Percentiles rank a stretch among this genome's conserved stretches.
phyloP scores from a whole-genome alignment of 257 asterid species.

The Primulina tabacum region DNA sequence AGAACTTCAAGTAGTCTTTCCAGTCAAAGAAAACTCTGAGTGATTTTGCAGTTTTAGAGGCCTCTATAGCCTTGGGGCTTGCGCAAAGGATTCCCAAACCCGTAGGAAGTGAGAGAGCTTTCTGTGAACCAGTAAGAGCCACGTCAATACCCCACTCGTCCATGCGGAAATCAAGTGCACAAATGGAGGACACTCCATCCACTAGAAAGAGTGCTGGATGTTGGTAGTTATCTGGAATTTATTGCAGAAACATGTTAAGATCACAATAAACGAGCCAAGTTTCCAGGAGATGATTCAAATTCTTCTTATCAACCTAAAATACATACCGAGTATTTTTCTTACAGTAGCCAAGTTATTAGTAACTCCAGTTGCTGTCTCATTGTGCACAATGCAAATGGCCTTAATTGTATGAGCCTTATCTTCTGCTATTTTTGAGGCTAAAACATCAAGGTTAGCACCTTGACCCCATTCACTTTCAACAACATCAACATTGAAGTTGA shows the following conservation, averaged over 20 bases:
- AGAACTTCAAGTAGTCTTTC: slow-evolving; percentile 90
- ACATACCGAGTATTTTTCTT: slow-evolving; percentile 80
- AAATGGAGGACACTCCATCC: slow-evolving; percentile 96
- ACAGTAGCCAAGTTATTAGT: slow-evolving; percentile 95
- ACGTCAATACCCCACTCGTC: slow-evolving; percentile 99
- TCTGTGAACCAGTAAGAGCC: slow-evolving; percentile 95
- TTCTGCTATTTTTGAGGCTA: slow-evolving; percentile 76
- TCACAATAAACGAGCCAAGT: neutral
- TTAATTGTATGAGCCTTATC: slow-evolving; percentile 76
- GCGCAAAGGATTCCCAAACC: slow-evolving; percentile 97
- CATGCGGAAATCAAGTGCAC: slow-evolving; percentile 98
- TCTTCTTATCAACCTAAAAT: neutral
- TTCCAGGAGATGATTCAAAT: neutral
- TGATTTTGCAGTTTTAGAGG: slow-evolving; percentile 78
- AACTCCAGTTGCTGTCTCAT: slow-evolving; percentile 97
- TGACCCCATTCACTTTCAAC: slow-evolving; percentile 96
- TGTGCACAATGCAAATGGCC: slow-evolving; percentile 97
- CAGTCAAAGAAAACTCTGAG: slow-evolving; percentile 96
- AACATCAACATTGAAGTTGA: slow-evolving; percentile 84
- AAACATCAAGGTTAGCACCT: slow-evolving; percentile 78
- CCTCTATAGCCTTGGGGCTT: slow-evolving; percentile 92
- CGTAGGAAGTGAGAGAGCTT: slow-evolving; percentile 94
- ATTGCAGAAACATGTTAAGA: neutral
- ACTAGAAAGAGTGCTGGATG: slow-evolving; percentile 93
- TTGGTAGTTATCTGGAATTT: slow-evolving; percentile 68